Evolutionary conservation across 2,329 filamentous ascomycete genomes (phyloP), one percentile per base, ranked within the genome.

Genomic region (Trichoderma lentiforme): DNA sequence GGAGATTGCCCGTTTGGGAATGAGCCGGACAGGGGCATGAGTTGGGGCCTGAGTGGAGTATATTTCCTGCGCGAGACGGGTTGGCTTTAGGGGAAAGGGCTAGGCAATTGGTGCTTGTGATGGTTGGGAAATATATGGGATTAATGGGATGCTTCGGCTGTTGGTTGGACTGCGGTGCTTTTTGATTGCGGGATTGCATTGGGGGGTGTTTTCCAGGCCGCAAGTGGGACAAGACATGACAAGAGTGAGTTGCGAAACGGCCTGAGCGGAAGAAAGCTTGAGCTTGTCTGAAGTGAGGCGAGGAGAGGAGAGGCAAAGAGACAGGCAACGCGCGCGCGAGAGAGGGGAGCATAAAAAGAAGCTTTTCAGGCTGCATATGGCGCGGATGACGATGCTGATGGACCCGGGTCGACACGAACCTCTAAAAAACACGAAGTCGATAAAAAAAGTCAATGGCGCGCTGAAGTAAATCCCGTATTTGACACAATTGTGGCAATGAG

Each of bases 1-100:
- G 66, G 56, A 32, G 53, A 58, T 68, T 58, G 7, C 66, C 66
- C 21, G 51, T 60, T 61, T 61, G n/a, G 66, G 66, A 4, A 69
- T 30, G 14, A 61, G 56, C 66, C 66, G 64, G 63, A 65, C 56
- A 60, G 56, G 66, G 56, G 66, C 11, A 60, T 47, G 56, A 43
- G 47, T 68, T 36, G 36, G 32, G 64, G 28, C 39, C 34, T 36
- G 63, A 26, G 63, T 15, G 28, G 15, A 47, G 63, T 30, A 30
- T 6, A 34, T 7, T 8, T 12, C 32, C 26, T 30, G n/a, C 28
- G 62, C 3, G 21, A 65, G 43, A n/a, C 32, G 51, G 34, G 32
- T 57, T 67, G 64, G 14, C 39, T 43, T 58, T 60, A 26, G 36
- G 56, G 28, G 36, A 14, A 28, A 24, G 58, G 51, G 64, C 64